Conservation (phyloP, 116 monocot genomes). For the Iris pallida region DNA sequence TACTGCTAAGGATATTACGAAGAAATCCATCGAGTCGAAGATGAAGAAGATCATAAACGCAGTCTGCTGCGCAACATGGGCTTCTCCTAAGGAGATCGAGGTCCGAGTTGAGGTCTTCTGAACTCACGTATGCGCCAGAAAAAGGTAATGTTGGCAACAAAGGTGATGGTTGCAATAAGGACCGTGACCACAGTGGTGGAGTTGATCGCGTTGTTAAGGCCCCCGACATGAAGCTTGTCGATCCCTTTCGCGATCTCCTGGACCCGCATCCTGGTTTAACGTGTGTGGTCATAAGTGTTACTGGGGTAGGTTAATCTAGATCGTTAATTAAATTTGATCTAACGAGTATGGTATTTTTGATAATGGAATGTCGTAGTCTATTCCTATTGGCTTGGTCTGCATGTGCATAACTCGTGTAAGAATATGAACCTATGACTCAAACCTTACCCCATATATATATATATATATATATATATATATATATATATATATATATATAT, state of each 20-base stretch:
- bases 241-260: conserved; percentile 52
- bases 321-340: too few relatives aligned
- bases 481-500: too few relatives aligned
- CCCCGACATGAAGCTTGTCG: conserved; percentile 56
- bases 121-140: conserved; percentile 30
- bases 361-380: too few relatives aligned
- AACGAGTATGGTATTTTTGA: too few relatives aligned
- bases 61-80: conserved; percentile 14
- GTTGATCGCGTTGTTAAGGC: conserved; percentile 78
- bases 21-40: conserved; percentile 21
- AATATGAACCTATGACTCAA: too few relatives aligned
- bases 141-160: conserved; percentile 71
- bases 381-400: too few relatives aligned
- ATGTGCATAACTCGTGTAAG: too few relatives aligned
- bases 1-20: conserved; percentile 23
- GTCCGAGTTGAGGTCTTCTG: conserved; percentile 8
- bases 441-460: too few relatives aligned
- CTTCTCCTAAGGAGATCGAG: conserved; percentile 18
- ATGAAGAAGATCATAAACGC: conserved; percentile 32
- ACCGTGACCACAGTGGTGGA: conserved; percentile 75
- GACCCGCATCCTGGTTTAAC: conserved; percentile 41
- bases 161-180: conserved; percentile 74
- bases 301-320: too few relatives aligned
- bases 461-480: too few relatives aligned
- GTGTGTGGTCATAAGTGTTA: conserved; percentile 50